Conservation (phyloP, 2,329 filamentous ascomycete genomes). For the Hymenoscyphus scutula region DNA sequence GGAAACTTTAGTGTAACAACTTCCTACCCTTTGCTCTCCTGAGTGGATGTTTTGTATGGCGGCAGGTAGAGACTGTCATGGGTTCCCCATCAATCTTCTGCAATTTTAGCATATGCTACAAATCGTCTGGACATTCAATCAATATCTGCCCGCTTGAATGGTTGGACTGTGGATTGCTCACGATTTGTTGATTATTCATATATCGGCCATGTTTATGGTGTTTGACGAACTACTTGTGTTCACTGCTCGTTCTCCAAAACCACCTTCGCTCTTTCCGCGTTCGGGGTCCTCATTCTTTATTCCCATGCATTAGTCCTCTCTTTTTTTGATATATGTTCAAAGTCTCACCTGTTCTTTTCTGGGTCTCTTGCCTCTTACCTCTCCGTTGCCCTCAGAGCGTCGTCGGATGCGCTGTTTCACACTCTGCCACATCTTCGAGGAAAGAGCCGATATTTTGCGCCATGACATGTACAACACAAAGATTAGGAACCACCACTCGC, state of each 20-base stretch:
- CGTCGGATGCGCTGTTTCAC: not conserved
- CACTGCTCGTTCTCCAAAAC: not conserved
- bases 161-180: not conserved
- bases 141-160: too few species aligned
- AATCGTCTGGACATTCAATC: not conserved
- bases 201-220: not conserved
- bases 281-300: not conserved
- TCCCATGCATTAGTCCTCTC: not conserved
- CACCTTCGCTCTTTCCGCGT: not conserved
- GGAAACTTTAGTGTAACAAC: too few species aligned
- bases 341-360: not conserved
- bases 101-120: not conserved
- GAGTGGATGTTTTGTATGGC: not conserved
- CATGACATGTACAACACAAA: not conserved
- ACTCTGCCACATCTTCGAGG: not conserved
- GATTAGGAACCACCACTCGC: conserved; percentile 5
- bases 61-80: not conserved
- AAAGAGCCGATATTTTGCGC: not conserved
- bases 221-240: not conserved
- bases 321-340: not conserved
- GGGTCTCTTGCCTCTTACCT: not conserved
- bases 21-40: too few species aligned
- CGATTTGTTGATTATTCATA: not conserved
- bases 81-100: not conserved
- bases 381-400: not conserved